Percentiles rank a stretch among this genome's conserved stretches.
These are phyloP conservation scores for Zea mays DNA, from an alignment of 176 grass and related monocot genomes.

Conservation along the genomic window DNA sequence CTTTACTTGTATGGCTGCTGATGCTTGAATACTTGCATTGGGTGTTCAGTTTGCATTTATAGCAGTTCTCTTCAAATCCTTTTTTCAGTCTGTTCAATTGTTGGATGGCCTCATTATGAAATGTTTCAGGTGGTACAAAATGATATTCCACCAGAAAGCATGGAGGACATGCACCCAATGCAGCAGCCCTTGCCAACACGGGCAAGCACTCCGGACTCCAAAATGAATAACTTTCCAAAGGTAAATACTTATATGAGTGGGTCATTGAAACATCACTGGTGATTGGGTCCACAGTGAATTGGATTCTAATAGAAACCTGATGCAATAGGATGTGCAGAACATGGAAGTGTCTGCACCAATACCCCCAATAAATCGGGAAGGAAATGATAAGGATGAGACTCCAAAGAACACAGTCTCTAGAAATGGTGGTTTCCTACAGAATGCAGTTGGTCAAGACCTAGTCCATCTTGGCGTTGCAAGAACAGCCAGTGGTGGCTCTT, in stretches of 20 bases:
- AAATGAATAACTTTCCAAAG: slow-evolving; percentile 38
- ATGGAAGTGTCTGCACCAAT: slow-evolving; percentile 36
- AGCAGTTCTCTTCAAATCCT: slow-evolving; percentile 22
- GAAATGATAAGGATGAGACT: slow-evolving; percentile 41
- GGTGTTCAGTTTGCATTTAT: not conserved
- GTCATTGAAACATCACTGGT: slow-evolving; percentile 10
- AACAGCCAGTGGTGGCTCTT: slow-evolving; percentile 34
- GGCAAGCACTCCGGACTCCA: slow-evolving; percentile 11
- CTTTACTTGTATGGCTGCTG: slow-evolving; percentile 6
- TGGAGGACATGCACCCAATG: slow-evolving; percentile 23
- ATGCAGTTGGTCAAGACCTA: slow-evolving; percentile 58
- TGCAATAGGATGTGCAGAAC: slow-evolving; percentile 45
- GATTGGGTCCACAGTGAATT: slow-evolving; percentile 18
- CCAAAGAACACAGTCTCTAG: slow-evolving; percentile 19
- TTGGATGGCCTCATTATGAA: slow-evolving; percentile 23
- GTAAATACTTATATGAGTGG: slow-evolving; percentile 31
- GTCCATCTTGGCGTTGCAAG: slow-evolving; percentile 50
- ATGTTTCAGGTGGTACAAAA: slow-evolving; percentile 50
- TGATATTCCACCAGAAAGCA: slow-evolving; percentile 29
- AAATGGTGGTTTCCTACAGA: slow-evolving; percentile 47
- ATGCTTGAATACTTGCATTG: slow-evolving; percentile 9
- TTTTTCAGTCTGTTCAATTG: slow-evolving; percentile 1
- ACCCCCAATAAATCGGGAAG: slow-evolving; percentile 43
- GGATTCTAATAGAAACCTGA: slow-evolving; percentile 20
- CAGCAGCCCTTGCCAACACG: slow-evolving; percentile 36